These are phyloP conservation scores for Phytophthora constricta DNA, from an alignment of 352 stramenopile species.

Conservation along the genomic window DNA sequence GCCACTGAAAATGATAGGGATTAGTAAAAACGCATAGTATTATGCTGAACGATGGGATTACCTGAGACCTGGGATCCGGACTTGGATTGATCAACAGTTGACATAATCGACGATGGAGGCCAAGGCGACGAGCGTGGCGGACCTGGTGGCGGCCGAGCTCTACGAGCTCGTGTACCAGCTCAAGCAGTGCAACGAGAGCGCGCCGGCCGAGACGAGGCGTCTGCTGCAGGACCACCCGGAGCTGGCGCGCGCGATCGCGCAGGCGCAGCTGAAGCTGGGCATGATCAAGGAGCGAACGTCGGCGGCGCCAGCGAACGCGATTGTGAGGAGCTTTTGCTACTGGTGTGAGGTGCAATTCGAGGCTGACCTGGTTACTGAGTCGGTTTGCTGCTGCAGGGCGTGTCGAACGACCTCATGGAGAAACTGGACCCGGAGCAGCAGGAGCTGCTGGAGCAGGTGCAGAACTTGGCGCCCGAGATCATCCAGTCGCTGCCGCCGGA, in stretches of 20 bases:
- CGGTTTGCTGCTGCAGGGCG: constrained; percentile 35
- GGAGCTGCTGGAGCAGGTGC: constrained; percentile 78
- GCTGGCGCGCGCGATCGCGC: constrained; percentile 70
- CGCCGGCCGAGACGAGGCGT: constrained; percentile 66
- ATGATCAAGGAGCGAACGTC: constrained; percentile 66
- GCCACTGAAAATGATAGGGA: constrained; percentile 10
- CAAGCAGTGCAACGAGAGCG: constrained; percentile 83
- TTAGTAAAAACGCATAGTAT: constrained; percentile 10
- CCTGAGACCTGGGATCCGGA: too few relatives aligned
- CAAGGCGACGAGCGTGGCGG: constrained; percentile 52
- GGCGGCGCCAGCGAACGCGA: constrained; percentile 52
- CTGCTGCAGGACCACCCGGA: constrained; percentile 81
- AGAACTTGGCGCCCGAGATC: constrained; percentile 81
- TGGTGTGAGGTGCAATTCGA: neutral
- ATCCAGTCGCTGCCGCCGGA: constrained; percentile 78
- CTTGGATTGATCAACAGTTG: neutral
- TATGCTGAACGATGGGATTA: neutral
- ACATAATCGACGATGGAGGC: constrained; percentile 24
- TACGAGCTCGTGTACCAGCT: constrained; percentile 84
- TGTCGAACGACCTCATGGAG: constrained; percentile 70
- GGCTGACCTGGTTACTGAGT: constrained; percentile 1
- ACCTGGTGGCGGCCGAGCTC: constrained; percentile 59
- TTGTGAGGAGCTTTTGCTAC: constrained; percentile 31
- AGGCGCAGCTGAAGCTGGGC: constrained; percentile 77
- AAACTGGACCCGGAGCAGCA: constrained; percentile 82